These are phyloP conservation scores for Fusarium decemcellulare DNA, from an alignment of 2,329 filamentous ascomycete genomes.

Conservation along the genomic window DNA sequence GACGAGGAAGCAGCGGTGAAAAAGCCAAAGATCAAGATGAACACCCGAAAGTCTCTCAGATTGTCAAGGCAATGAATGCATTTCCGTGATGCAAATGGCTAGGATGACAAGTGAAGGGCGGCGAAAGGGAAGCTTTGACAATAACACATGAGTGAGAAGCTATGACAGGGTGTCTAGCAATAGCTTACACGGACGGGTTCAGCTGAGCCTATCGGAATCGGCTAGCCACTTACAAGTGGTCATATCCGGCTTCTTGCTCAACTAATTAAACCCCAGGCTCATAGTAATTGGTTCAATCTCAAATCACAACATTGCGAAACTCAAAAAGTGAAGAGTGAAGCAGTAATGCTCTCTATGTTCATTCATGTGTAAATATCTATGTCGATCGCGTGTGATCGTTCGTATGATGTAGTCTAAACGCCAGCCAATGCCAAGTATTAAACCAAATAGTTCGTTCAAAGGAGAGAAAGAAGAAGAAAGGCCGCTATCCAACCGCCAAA, in stretches of 20 bases:
- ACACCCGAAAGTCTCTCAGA: background rate
- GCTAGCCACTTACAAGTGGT: no score
- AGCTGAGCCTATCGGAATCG: no score
- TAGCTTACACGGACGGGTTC: background rate
- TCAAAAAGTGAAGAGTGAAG: conserved; percentile 1
- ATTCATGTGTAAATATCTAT: conserved; percentile 39
- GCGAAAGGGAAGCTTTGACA: no score
- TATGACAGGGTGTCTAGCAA: background rate
- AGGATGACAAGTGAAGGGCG: no score
- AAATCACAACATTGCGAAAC: background rate
- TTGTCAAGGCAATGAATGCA: background rate
- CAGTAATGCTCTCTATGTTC: conserved; percentile 32
- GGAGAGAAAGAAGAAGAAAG: conserved; percentile 38
- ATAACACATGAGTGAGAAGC: background rate
- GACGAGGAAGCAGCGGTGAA: background rate
- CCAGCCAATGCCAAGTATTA: conserved; percentile 44
- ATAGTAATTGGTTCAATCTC: background rate
- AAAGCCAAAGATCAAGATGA: background rate
- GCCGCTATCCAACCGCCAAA: conserved; percentile 19
- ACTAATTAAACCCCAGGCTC: background rate
- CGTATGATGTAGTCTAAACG: conserved; percentile 38
- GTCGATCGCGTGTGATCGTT: conserved; percentile 40
- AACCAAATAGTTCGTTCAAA: conserved; percentile 37
- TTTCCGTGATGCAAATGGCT: no score
- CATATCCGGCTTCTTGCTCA: no score